Conservation (phyloP, 805 yeast genomes). For the Cyberlindnera galapagoensis region DNA sequence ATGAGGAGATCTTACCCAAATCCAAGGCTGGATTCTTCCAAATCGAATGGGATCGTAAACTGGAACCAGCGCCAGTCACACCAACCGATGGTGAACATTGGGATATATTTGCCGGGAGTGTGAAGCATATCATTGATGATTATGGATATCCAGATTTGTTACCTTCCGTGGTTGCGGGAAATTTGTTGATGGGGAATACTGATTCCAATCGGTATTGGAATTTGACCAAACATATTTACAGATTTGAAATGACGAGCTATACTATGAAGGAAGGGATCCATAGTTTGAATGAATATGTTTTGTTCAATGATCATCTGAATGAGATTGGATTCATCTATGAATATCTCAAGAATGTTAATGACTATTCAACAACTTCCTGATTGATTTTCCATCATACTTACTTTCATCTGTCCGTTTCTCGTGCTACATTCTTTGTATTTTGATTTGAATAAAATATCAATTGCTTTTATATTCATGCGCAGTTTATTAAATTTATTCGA, state of each 20-base stretch:
- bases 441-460: no score
- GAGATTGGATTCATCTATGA: conserved; percentile 44
- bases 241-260: conserved; percentile 46
- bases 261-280: conserved; percentile 36
- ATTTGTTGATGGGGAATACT: conserved; percentile 61
- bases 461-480: no score
- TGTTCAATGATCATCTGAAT: conserved; percentile 47
- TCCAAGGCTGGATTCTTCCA: conserved; percentile 26
- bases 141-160: conserved; percentile 27
- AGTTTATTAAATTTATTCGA: no score
- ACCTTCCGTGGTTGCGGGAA: conserved; percentile 42
- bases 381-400: no score
- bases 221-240: conserved; percentile 52
- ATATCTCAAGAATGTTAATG: conserved; percentile 39
- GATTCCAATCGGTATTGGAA: conserved; percentile 65
- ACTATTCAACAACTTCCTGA: conserved; percentile 1
- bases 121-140: conserved; percentile 16
- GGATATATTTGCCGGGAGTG: conserved; percentile 13
- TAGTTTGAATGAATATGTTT: conserved; percentile 49
- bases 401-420: no score
- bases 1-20: conserved; percentile 7
- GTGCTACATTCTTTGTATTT: no score
- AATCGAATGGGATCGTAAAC: conserved; percentile 14
- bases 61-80: conserved; percentile 15
- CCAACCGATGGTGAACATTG: conserved; percentile 15